Percentiles rank a stretch among this genome's conserved stretches.
Evolutionary conservation across 164 flowering plant genomes (phyloP).

Genomic region (Platanus orientalis): DNA sequence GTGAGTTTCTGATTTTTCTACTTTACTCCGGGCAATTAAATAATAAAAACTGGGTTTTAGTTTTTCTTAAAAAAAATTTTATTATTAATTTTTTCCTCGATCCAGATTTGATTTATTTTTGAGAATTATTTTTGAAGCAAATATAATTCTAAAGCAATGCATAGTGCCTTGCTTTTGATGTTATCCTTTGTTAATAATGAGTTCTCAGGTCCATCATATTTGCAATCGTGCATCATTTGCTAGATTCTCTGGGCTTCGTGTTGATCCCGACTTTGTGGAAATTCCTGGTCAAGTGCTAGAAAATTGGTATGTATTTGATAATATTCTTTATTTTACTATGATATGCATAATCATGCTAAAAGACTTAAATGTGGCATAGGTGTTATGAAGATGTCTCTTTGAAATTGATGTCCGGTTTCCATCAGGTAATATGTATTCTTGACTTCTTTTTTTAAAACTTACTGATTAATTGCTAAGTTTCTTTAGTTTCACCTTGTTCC

Average conservation of each 20-base stretch:
- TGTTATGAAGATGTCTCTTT: constrained; percentile 71
- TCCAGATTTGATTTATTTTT: too few relatives aligned
- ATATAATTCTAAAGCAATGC: not conserved
- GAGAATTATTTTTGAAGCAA: not conserved
- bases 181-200: constrained; percentile 10
- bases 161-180: not conserved
- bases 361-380: constrained; percentile 40
- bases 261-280: constrained; percentile 88
- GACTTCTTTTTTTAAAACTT: not conserved
- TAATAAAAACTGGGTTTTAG: too few relatives aligned
- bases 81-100: too few relatives aligned
- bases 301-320: constrained; percentile 51
- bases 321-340: not conserved
- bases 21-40: too few relatives aligned
- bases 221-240: constrained; percentile 92
- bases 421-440: constrained; percentile 55
- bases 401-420: constrained; percentile 86
- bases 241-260: constrained; percentile 81
- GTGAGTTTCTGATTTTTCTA: too few relatives aligned
- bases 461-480: not conserved
- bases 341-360: not conserved
- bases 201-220: constrained; percentile 68
- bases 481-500: not conserved
- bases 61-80: too few relatives aligned
- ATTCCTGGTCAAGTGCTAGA: constrained; percentile 80